Percentiles rank a stretch among this genome's conserved stretches.
These are phyloP conservation scores for Gossypioides kirkii DNA, from an alignment of 345 rosid genomes.

Conservation along the genomic window DNA sequence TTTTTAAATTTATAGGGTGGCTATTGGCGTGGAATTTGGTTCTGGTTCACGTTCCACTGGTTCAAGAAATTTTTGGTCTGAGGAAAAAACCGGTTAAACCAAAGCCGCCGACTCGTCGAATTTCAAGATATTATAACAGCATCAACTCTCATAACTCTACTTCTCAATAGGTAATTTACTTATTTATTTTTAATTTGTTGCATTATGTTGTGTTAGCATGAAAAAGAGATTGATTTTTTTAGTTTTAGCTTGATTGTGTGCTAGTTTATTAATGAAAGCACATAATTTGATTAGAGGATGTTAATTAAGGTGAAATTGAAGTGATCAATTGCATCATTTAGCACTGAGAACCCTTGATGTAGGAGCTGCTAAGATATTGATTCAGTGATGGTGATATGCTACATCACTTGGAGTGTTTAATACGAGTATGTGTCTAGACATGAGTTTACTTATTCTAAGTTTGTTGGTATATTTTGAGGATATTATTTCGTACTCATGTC, in stretches of 20 bases:
- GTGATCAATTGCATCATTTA: background rate
- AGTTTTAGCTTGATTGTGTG: background rate
- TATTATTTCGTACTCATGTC: too few species aligned
- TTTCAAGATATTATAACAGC: slow-evolving; percentile 49
- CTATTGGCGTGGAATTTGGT: slow-evolving; percentile 82
- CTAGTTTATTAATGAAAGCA: background rate
- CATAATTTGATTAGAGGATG: background rate
- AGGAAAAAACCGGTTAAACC: slow-evolving; percentile 46
- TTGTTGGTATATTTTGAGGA: too few species aligned
- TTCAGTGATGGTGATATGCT: background rate
- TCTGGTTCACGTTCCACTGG: slow-evolving; percentile 76
- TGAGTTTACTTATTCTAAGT: too few species aligned
- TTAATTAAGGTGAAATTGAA: background rate
- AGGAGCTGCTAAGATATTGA: background rate
- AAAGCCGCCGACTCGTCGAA: slow-evolving; percentile 47
- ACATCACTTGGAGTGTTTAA: too few species aligned
- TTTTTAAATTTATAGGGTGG: slow-evolving; percentile 50
- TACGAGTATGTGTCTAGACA: too few species aligned
- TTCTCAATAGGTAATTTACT: slow-evolving; percentile 21
- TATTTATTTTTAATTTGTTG: background rate
- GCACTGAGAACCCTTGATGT: background rate
- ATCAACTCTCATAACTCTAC: slow-evolving; percentile 24
- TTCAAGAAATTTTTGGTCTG: slow-evolving; percentile 80
- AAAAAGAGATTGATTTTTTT: background rate
- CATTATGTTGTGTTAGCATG: background rate